phyloP scores from a whole-genome alignment of 2,329 filamentous ascomycete species.

The Samsoniella hepiali region DNA sequence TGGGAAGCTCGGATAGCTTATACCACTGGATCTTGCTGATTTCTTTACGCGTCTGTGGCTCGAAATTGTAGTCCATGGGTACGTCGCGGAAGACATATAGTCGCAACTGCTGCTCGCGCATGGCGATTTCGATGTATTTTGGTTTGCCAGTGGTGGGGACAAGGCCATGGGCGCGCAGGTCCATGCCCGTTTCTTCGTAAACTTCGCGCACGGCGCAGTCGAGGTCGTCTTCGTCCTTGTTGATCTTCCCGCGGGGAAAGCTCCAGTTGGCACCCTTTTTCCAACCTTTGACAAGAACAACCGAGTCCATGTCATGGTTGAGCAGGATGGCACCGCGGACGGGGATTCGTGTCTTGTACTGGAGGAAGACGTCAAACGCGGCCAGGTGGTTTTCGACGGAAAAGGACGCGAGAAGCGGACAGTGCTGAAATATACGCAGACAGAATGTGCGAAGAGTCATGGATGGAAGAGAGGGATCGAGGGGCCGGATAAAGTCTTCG shows the following conservation, averaged over 20 bases:
- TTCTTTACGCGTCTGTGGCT: conserved; percentile 89
- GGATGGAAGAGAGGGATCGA: conserved; percentile 79
- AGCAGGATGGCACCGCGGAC: conserved; percentile 92
- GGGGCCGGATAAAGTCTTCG: conserved; percentile 95
- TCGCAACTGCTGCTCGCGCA: conserved; percentile 89
- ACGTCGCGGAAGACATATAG: conserved; percentile 90
- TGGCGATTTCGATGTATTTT: conserved; percentile 83
- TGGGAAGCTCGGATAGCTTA: conserved; percentile 81
- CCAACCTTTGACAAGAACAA: conserved; percentile 93
- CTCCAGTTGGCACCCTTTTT: conserved; percentile 97
- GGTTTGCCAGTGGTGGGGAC: conserved; percentile 68
- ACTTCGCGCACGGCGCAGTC: conserved; percentile 94
- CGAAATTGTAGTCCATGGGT: conserved; percentile 81
- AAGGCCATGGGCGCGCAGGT: conserved; percentile 72
- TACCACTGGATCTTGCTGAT: conserved; percentile 98
- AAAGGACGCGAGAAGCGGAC: conserved; percentile 80
- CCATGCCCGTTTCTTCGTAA: conserved; percentile 92
- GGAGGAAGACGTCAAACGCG: conserved; percentile 87
- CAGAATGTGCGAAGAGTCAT: conserved; percentile 84
- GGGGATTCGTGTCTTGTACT: conserved; percentile 91
- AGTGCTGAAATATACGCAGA: conserved; percentile 88
- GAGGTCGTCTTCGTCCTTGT: conserved; percentile 91
- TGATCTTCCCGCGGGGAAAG: conserved; percentile 95
- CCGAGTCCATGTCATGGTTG: conserved; percentile 90
- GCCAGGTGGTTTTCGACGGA: conserved; percentile 72